These are phyloP conservation scores for Colletotrichum sp. DNA, from an alignment of 2,329 filamentous ascomycete genomes.

Conservation along the genomic window DNA sequence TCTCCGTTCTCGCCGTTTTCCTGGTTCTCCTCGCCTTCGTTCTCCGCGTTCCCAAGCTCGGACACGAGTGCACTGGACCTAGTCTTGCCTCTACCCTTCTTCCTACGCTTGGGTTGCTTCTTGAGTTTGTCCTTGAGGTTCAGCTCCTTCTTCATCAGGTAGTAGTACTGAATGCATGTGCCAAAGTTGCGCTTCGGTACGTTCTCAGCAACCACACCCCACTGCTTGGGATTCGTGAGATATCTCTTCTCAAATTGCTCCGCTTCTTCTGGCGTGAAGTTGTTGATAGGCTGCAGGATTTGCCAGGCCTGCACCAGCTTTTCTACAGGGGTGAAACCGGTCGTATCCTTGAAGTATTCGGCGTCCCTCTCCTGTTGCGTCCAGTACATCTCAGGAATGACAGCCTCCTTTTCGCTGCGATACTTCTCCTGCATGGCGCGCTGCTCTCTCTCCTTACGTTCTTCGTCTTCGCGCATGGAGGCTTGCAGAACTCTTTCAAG, in stretches of 20 bases:
- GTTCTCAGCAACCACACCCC: constrained; percentile 75
- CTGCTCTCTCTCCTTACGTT: constrained; percentile 69
- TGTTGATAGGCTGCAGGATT: constrained; percentile 73
- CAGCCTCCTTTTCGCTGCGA: constrained; percentile 77
- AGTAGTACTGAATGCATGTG: constrained; percentile 86
- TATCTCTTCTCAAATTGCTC: constrained; percentile 76
- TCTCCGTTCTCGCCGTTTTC: constrained; percentile 65
- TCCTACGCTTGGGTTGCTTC: constrained; percentile 62
- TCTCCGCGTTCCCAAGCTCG: constrained; percentile 65
- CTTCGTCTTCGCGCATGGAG: constrained; percentile 73
- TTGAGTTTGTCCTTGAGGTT: constrained; percentile 79
- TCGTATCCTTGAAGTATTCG: constrained; percentile 66
- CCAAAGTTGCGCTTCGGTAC: constrained; percentile 74
- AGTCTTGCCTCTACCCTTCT: constrained; percentile 56
- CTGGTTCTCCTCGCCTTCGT: constrained; percentile 58
- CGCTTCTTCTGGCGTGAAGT: constrained; percentile 75
- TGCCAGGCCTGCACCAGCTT: constrained; percentile 73
- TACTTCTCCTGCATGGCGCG: constrained; percentile 70
- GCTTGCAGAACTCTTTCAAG: constrained; percentile 74
- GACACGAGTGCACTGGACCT: constrained; percentile 69
- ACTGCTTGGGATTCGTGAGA: constrained; percentile 79
- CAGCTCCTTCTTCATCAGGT: constrained; percentile 75
- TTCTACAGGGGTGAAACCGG: constrained; percentile 67
- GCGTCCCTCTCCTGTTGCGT: constrained; percentile 62
- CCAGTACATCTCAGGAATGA: constrained; percentile 73